These are phyloP conservation scores for Pholiota conissans DNA, from an alignment of 768 basidiomycete genomes.

Conservation along the genomic window DNA sequence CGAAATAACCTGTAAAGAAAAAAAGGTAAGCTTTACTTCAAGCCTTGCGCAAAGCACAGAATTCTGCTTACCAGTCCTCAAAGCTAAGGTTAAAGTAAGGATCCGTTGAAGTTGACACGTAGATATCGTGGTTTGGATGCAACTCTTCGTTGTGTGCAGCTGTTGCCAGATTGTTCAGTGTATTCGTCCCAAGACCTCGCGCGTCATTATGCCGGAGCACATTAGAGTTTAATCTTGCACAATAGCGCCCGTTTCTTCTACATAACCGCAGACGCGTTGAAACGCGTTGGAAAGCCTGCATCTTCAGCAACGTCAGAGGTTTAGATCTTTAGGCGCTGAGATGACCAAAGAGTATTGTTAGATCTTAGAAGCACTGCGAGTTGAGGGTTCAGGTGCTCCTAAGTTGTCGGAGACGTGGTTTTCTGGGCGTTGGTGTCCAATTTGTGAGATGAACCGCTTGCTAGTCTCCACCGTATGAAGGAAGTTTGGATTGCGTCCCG, in stretches of 20 bases:
- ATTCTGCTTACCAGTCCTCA: conserved; percentile 26
- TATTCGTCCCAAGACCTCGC: neutral
- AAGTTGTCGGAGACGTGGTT: too few relatives aligned
- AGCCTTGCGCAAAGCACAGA: neutral
- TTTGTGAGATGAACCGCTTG: too few relatives aligned
- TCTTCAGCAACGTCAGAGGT: neutral
- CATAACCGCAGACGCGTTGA: neutral
- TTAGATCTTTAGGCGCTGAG: neutral
- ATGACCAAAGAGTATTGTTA: too few relatives aligned
- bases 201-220: neutral
- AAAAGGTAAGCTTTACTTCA: neutral
- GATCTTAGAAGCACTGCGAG: too few relatives aligned
- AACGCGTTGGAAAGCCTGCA: neutral
- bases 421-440: too few relatives aligned
- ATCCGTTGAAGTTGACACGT: conserved; percentile 22
- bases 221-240: neutral
- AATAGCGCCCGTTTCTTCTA: neutral
- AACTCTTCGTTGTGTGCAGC: conserved; percentile 4
- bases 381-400: too few relatives aligned
- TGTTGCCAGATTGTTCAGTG: neutral
- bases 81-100: conserved; percentile 29
- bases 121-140: conserved; percentile 19
- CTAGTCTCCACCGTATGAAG: too few relatives aligned
- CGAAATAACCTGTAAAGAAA: conserved; percentile 53
- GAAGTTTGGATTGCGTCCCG: too few relatives aligned